A percentile compares a stretch with the other conserved stretches of the same genome.
phyloP scores from a whole-genome alignment of 2,329 filamentous ascomycete species.

The Talaromyces sp. region DNA sequence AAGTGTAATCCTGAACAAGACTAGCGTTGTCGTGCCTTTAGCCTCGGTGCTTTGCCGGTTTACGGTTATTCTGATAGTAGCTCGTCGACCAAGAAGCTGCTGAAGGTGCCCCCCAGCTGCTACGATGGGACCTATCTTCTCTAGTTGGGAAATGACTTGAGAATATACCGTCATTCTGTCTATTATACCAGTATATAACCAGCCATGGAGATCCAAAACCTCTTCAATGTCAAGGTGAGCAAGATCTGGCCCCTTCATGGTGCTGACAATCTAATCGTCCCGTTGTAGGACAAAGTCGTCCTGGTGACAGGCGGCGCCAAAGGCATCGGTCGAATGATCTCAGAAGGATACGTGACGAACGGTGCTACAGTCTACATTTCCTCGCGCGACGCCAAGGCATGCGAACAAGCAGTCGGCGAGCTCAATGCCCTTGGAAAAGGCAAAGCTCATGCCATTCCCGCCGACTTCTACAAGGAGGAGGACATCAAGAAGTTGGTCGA shows the following conservation, averaged over 20 bases:
- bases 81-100: not conserved
- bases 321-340: conserved; percentile 54
- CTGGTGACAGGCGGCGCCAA: conserved; percentile 53
- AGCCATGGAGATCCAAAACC: conserved; percentile 52
- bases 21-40: conserved; percentile 14
- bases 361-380: conserved; percentile 54
- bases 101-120: not conserved
- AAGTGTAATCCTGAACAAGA: conserved; percentile 22
- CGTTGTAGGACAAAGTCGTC: conserved; percentile 43
- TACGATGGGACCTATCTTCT: not conserved
- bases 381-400: conserved; percentile 51
- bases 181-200: not conserved
- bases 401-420: conserved; percentile 46
- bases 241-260: conserved; percentile 51
- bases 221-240: conserved; percentile 60
- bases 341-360: conserved; percentile 52
- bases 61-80: not conserved
- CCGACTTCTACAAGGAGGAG: conserved; percentile 52
- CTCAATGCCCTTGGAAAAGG: conserved; percentile 53
- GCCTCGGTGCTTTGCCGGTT: conserved; percentile 3
- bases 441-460: conserved; percentile 50
- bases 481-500: conserved; percentile 48
- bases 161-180: not conserved
- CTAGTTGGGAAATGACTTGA: not conserved
- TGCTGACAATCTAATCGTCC: not conserved